Evolutionary conservation across 257 asterid genomes (phyloP), one percentile per base, ranked within the genome.

Genomic region (Prunella vulgaris): DNA sequence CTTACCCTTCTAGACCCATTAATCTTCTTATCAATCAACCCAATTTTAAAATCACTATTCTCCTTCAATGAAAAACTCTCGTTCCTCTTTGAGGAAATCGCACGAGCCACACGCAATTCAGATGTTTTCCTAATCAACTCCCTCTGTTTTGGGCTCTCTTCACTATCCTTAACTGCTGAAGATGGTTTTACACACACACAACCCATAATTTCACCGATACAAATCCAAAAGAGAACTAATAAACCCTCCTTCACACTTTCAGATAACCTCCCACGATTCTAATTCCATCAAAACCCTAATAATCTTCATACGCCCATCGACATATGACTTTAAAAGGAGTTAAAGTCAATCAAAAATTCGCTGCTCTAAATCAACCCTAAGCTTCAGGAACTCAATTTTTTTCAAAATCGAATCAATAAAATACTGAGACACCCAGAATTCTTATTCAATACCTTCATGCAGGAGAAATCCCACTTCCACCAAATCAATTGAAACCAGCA

Each of bases 171-270:
- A 58, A 56, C 78, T 2, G 83, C 76, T 35, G 88, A 71, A 56
- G 95, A 87, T 61, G 95, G 84, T 79, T 88, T 93, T 53, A 85
- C 97, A 66, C 88, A 93, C 12, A 87, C 83, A 75, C 87, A 82
- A 42, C 98, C 98, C 98, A 93, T 93, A 32, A 48, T 77, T 75
- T 59, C 60, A 78, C 72, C 74, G 69, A 73, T n/a, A 60, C 3
- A 72, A 77, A 63, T 58, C 73, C 78, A 62, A 42, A 68, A 63
- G 64, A 71, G 7, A 54, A 33, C 14, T 35, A 64, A 42, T 28
- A 62, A n/a, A 68, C 27, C 68, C 69, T 44, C 35, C 78, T 65
- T 70, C 63, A 74, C 70, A 66, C 64, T 30, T 57, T 66, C 75
- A 78, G 73, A 70, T 64, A 72, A 78, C 65, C 60, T 57, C 68